These are phyloP conservation scores for Lomentospora prolificans DNA, from an alignment of 2,329 filamentous ascomycete genomes.

Conservation along the genomic window DNA sequence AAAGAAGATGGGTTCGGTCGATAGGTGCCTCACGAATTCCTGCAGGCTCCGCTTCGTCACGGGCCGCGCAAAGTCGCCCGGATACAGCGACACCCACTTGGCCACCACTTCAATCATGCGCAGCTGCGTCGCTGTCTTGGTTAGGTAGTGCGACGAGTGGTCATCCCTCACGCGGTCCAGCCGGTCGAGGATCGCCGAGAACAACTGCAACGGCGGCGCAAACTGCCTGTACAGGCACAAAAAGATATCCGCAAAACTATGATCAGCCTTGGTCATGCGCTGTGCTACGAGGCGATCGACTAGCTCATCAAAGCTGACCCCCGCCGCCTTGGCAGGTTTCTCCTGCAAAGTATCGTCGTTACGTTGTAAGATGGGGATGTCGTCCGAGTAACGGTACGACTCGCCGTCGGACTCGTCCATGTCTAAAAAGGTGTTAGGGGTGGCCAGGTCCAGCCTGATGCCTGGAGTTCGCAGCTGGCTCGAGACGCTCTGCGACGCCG, in stretches of 20 bases:
- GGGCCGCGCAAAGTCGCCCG: conserved; percentile 81
- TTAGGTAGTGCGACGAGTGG: conserved; percentile 57
- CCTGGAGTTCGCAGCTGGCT: conserved; percentile 36
- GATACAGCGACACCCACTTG: conserved; percentile 83
- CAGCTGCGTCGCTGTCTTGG: conserved; percentile 70
- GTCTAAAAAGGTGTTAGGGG: conserved; percentile 50
- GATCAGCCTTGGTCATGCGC: conserved; percentile 76
- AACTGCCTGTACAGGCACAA: conserved; percentile 92
- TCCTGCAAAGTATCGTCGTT: conserved; percentile 43
- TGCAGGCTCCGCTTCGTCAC: conserved; percentile 62
- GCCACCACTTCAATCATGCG: conserved; percentile 76
- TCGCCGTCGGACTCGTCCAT: conserved; percentile 63
- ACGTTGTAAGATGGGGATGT: conserved; percentile 56
- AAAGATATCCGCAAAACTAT: conserved; percentile 81
- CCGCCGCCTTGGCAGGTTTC: conserved; percentile 37
- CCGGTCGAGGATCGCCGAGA: conserved; percentile 67
- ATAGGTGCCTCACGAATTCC: conserved; percentile 66
- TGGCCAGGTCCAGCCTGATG: conserved; percentile 38
- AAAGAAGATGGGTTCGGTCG: conserved; percentile 70
- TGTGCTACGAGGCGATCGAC: conserved; percentile 80
- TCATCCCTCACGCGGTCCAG: conserved; percentile 63
- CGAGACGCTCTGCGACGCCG: conserved; percentile 8
- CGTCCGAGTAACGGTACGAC: conserved; percentile 55
- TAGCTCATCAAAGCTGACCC: conserved; percentile 57
- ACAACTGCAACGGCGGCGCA: conserved; percentile 67